These are phyloP conservation scores for Ophiorrhiza pumila DNA, from an alignment of 257 asterid species.

Conservation along the genomic window DNA sequence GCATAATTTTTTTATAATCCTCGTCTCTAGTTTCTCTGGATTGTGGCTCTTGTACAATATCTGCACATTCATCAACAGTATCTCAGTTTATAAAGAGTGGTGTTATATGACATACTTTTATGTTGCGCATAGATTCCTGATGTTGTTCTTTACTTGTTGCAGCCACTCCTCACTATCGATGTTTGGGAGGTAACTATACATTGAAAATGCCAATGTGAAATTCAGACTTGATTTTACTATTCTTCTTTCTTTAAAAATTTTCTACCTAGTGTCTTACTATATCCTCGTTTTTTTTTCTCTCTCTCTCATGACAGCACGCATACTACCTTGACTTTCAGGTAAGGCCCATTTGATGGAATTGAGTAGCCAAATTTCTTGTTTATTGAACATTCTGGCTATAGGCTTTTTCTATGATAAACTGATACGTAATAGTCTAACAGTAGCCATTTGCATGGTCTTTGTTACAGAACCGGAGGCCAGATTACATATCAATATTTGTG, in stretches of 20 bases:
- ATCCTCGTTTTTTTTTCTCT: conserved; percentile 9
- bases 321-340: conserved; percentile 95
- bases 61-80: not conserved
- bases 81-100: not conserved
- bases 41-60: not conserved
- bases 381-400: not conserved
- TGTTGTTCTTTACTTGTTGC: conserved; percentile 32
- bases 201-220: not conserved
- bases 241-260: not conserved
- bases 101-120: not conserved
- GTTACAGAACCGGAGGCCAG: conserved; percentile 73
- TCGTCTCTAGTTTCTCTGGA: not conserved
- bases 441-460: conserved; percentile 5
- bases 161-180: conserved; percentile 93
- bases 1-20: not conserved
- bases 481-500: conserved; percentile 70
- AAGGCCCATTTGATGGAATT: conserved; percentile 12
- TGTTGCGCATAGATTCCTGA: not conserved
- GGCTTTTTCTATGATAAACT: not conserved
- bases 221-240: not conserved
- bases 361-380: conserved; percentile 10
- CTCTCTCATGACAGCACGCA: conserved; percentile 59
- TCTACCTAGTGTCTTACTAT: not conserved
- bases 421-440: not conserved
- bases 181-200: conserved; percentile 85